Conservation (phyloP, 2,329 filamentous ascomycete genomes). For the Aureobasidium leucospermi region DNA sequence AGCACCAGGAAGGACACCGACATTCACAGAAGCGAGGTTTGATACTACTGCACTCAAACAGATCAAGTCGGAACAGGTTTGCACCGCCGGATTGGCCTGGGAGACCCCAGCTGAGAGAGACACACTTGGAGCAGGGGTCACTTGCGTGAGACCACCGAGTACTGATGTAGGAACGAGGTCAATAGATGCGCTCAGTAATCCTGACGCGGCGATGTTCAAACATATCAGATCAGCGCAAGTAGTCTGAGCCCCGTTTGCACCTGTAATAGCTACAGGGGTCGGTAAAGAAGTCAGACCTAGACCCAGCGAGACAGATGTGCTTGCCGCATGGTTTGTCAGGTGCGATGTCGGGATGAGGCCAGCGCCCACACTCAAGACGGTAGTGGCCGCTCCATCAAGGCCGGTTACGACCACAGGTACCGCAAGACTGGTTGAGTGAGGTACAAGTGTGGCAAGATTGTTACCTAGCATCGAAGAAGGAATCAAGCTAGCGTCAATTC, state of each 20-base stretch:
- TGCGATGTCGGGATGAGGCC: neutral
- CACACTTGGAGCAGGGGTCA: neutral
- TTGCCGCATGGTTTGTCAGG: neutral
- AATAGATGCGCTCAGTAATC: neutral
- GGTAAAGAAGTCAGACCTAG: neutral
- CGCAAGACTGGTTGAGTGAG: neutral
- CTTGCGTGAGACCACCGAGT: neutral
- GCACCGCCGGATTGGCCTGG: constrained; percentile 37
- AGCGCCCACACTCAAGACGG: neutral
- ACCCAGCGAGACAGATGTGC: neutral
- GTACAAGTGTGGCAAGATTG: neutral
- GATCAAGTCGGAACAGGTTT: neutral
- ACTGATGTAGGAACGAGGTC: neutral
- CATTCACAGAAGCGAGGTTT: neutral
- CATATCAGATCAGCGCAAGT: neutral
- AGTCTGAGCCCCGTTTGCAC: neutral
- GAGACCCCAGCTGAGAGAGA: constrained; percentile 19
- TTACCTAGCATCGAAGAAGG: neutral
- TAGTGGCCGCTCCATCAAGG: neutral
- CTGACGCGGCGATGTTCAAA: neutral
- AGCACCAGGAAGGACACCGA: neutral
- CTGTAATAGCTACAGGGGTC: neutral
- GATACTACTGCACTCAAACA: neutral
- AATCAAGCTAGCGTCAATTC: neutral
- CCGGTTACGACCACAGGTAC: neutral